Conservation (phyloP, 495 filamentous ascomycete species). For the Apiosordaria backusii region DNA sequence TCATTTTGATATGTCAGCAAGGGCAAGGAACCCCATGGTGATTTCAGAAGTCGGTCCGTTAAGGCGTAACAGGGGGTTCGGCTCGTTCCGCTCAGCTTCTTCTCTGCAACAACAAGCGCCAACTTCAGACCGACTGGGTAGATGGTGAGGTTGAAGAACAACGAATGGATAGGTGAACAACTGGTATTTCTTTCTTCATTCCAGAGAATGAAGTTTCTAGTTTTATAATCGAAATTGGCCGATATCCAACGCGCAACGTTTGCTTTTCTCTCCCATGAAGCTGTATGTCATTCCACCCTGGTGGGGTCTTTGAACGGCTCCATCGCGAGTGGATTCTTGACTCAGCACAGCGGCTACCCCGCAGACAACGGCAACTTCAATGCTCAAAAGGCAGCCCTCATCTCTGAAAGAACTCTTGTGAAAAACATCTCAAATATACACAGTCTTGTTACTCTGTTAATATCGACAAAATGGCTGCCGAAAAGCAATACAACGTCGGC, state of each 20-base stretch:
- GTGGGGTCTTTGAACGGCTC: neutral
- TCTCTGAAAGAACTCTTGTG: neutral
- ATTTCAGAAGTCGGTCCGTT: neutral
- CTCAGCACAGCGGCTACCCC: neutral
- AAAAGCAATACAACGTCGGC: constrained; percentile 48
- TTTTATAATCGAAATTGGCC: neutral
- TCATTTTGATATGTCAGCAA: neutral
- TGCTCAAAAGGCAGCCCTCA: neutral
- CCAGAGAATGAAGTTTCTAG: too few relatives aligned
- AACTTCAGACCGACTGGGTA: neutral
- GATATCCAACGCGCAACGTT: neutral
- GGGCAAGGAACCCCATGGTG: neutral
- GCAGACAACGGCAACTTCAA: neutral
- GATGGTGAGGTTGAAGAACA: too few relatives aligned
- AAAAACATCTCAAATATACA: neutral
- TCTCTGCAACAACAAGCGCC: neutral
- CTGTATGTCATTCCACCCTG: neutral
- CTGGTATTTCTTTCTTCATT: too few relatives aligned
- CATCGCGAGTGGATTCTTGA: neutral
- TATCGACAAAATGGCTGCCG: constrained; percentile 15
- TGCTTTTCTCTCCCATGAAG: neutral
- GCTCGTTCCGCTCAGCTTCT: neutral
- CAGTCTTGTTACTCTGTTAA: neutral
- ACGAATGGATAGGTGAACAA: too few relatives aligned
- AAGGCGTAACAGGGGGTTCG: neutral